Evolutionary conservation across 768 basidiomycete genomes (phyloP), one percentile per base, ranked within the genome.

Genomic region (Polyporus arcularius): DNA sequence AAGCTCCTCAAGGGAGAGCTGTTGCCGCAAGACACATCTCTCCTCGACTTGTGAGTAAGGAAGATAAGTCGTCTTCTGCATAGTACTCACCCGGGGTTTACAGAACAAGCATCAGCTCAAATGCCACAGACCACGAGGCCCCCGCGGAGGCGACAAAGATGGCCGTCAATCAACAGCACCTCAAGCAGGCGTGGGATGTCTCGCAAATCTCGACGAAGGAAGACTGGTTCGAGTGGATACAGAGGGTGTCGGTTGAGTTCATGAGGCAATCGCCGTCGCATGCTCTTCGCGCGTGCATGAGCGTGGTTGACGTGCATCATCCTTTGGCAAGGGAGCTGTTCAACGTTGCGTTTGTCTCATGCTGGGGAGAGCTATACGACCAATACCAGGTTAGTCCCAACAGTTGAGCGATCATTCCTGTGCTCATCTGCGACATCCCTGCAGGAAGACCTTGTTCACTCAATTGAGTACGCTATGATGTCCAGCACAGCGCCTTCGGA

Each of bases 261-360:
- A 96, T 99, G 90, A 93, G 96, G 70, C 95, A 98, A 64, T 98
- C 96, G 0, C 96, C 97, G 0, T 97, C 95, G 2, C 95, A 96
- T 76, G 97, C 97, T n/a, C 83, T 99, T 41, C 86, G 97, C 47
- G 95, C 97, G 0, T 98, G 96, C 69, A 94, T 94, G 85, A 92
- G 86, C 67, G 77, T 98, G 47, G 94, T 98, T 2, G 93, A 97
- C 70, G 86, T 90, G 8, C 92, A 98, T 73, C 84, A 88, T 18
- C 94, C 95, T 1, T 81, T 98, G 51, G 95, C 94, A 0, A 89
- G 90, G 68, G 96, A 98, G 69, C 77, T 99, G 12, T 98, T 98
- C 81, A 98, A 98, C 72, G 94, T 95, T 4, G 97, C 97, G 0
- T 99, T 99, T 75, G 83, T 98, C 16, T 98, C 96, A 4, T 99